Evolutionary conservation across 139 green algal species (phyloP), one percentile per base, ranked within the genome.

Genomic region (Tetradesmus obliquus): DNA sequence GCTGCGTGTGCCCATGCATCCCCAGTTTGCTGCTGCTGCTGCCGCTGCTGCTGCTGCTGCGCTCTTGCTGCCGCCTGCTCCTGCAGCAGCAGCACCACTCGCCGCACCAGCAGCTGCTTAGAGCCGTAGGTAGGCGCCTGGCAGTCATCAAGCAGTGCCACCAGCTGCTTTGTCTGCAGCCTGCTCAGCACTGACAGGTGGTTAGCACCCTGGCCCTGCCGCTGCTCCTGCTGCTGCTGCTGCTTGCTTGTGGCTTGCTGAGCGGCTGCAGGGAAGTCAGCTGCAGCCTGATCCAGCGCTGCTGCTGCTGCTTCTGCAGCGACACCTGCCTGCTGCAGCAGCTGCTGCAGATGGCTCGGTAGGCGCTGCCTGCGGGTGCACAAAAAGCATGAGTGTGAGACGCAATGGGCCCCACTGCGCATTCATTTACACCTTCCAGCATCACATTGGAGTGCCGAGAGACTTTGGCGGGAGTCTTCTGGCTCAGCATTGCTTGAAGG

Each of bases 41-140:
- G 17, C 15, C 66, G 22, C 81, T 55, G 82, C 82, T 55, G 55
- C 82, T 76, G 55, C 82, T 76, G 82, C 82, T 53, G 79, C 79
- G 55, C 82, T 76, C 55, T 55, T 53, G 79, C 79, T n/a, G 32
- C 17, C 62, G 80, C 66, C 12, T 82, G 66, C 85, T 89, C 62
- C 62, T 79, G 60, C 62, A 89, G 62, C 85, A 89, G 85, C 85
- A 89, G 32, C 5, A 82, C 85, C 45, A 89, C 20, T 8, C 71
- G 74, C 5, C 54, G 24, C 19, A 91, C 22, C 74, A 91, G 53
- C 54, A 84, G 57, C 12, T 81, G 20, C 53, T 91, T 91, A 9
- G 53, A 24, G 51, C 87, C 87, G 57, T 85, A 85, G 12, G 54
- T 84, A 4, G 87, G 72, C 24, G 72, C 87, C n/a, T 91, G 72